phyloP scores from a whole-genome alignment of 805 yeast species.

The Yamadazyma kitorensis region DNA sequence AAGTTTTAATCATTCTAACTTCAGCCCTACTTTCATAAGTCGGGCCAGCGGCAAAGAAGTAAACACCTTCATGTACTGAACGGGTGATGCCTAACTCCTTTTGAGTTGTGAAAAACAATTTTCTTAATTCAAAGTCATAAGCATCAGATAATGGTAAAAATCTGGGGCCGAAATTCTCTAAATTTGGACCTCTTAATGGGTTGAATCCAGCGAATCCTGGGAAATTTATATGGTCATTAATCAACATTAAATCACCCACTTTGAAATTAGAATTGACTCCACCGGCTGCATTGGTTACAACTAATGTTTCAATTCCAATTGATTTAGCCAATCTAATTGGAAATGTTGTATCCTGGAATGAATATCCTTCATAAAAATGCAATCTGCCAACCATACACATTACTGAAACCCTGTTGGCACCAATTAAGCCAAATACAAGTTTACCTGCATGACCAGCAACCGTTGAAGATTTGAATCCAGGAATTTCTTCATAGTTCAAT shows the following conservation, averaged over 20 bases:
- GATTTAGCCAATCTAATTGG: slow-evolving; percentile 75
- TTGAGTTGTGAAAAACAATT: slow-evolving; percentile 53
- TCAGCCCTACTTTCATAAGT: slow-evolving; percentile 93
- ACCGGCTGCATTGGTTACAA: slow-evolving; percentile 97
- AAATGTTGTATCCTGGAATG: slow-evolving; percentile 76
- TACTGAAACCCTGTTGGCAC: slow-evolving; percentile 67
- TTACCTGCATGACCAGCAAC: slow-evolving; percentile 90
- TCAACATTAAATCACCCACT: slow-evolving; percentile 90
- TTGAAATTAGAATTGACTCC: slow-evolving; percentile 65
- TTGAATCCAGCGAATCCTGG: slow-evolving; percentile 90
- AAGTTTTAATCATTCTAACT: slow-evolving; percentile 61
- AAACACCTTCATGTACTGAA: slow-evolving; percentile 79
- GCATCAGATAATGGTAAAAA: slow-evolving; percentile 89
- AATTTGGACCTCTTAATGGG: slow-evolving; percentile 85
- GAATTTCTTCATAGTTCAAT: slow-evolving; percentile 66
- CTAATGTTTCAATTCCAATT: slow-evolving; percentile 58
- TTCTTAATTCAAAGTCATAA: slow-evolving; percentile 71
- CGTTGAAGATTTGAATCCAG: slow-evolving; percentile 78
- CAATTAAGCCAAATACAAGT: slow-evolving; percentile 74
- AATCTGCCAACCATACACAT: slow-evolving; percentile 92
- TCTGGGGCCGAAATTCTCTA: slow-evolving; percentile 77
- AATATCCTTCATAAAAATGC: slow-evolving; percentile 90
- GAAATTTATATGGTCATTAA: slow-evolving; percentile 83
- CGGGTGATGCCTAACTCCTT: slow-evolving; percentile 49
- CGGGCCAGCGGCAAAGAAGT: slow-evolving; percentile 86